Base-by-base conservation (phyloP, 1,139 yeast genomes). In the Yamadazyma oceani region DNA sequence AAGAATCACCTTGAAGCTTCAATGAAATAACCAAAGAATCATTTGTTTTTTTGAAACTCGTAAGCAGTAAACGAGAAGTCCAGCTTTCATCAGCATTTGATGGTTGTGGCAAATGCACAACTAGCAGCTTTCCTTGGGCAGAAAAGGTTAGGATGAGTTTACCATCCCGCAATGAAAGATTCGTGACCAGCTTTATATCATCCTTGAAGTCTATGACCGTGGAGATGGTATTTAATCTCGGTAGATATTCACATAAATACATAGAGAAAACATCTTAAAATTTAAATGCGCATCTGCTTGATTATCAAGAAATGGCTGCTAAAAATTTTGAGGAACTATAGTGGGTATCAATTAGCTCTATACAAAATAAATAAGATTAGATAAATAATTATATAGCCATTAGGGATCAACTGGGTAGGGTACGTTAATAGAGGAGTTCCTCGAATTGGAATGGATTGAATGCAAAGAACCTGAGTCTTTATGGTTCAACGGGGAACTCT, bases 191-290 rank as follows among this genome's bases (percentile, higher is more conserved):
- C 12, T 32, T 39, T 3, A 43, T 32, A 4, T 49, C 40, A 9
- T 43, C 46, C 5, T 44, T 41, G 32, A 51, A 57, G 28, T 62
- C 66, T 3, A 60, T 23, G 2, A 57, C 51, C 13, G 62, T 53
- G 3, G 71, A 53, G n/a, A 69, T 47, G 23, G 61, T 48, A 29
- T 56, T 55, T 16, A 70, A 47, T 38, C 75, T 55, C 9, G 75
- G 72, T n/a, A 70, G 55, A 39, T 58, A 58, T 43, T 70, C 76
- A n/a, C 64, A 49, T 31, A 54, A 50, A 40, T 62, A 66, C 73
- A 66, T 66, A 14, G 5, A 12, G 28, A n/a, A 14, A 4, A 14
- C 7, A n/a, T n/a, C n/a, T n/a, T n/a, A 11, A 10, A 11, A 10
- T 24, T 10, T 11, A 10, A 11, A 11, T 12, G 26, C 26, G 26